Conservation (phyloP, 805 yeast genomes). For the Sporopachydermia lactativora region DNA sequence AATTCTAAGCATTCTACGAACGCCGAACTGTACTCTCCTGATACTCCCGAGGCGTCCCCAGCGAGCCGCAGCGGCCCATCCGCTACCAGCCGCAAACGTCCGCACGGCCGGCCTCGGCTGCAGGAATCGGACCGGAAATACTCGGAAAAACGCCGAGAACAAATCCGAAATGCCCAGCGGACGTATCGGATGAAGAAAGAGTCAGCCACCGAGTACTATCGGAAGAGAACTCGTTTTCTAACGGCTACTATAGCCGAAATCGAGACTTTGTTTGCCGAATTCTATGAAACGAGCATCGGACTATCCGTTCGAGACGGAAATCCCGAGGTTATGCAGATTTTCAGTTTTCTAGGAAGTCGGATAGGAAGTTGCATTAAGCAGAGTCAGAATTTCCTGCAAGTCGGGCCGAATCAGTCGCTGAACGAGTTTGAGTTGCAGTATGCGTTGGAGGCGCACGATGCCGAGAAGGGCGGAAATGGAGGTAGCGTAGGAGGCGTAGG, state of each 20-base stretch:
- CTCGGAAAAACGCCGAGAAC: slow-evolving; percentile 11
- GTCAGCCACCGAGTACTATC: slow-evolving; percentile 6
- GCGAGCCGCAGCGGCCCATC: too few relatives aligned
- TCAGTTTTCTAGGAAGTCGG: slow-evolving; percentile 6
- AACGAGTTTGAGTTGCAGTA: neutral
- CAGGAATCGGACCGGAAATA: slow-evolving; percentile 5
- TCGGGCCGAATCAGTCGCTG: neutral
- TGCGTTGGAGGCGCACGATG: neutral
- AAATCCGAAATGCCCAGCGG: slow-evolving; percentile 9
- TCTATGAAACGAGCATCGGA: slow-evolving; percentile 8
- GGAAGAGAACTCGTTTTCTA: slow-evolving; percentile 5
- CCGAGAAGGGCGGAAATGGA: too few relatives aligned
- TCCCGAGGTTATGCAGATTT: slow-evolving; percentile 8
- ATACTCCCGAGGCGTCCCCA: too few relatives aligned
- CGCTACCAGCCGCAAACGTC: too few relatives aligned
- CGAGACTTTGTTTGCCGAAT: slow-evolving; percentile 7
- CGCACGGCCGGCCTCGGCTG: slow-evolving; percentile 9
- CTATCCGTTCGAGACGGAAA: slow-evolving; percentile 6
- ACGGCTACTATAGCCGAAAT: slow-evolving; percentile 5
- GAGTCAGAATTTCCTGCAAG: slow-evolving; percentile 1
- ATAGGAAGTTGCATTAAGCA: slow-evolving; percentile 6
- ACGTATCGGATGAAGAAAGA: slow-evolving; percentile 10
- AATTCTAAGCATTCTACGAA: too few relatives aligned
- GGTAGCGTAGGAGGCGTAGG: too few relatives aligned
- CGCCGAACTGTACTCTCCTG: too few relatives aligned